Base-by-base conservation (phyloP, 352 stramenopile species). In the Hyaloperonospora arabidopsidis region DNA sequence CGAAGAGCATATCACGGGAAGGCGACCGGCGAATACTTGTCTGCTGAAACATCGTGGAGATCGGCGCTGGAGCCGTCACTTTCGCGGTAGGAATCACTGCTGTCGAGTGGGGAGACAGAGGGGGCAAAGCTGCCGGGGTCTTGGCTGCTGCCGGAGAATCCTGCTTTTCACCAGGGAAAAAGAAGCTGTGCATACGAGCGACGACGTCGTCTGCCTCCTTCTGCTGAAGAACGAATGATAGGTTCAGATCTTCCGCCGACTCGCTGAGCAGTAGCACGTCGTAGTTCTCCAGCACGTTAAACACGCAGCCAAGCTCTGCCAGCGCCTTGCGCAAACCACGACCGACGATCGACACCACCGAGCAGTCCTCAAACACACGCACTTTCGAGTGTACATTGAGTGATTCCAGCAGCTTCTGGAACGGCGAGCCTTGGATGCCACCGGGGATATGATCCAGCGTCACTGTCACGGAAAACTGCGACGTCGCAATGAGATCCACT, bases 221-320 rank as follows among this genome's bases (percentile, higher is more conserved):
- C 49, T 92, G 74, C 64, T 88, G 70, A n/a, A 95, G 61, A 19
- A 95, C 85, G 50, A 95, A 95, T 38, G 81, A 93, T 54, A 95
- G 59, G 60, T 95, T 95, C n/a, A 95, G 58, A 61, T 95, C 85
- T 67, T 95, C 85, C 8, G 85, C 80, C 23, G 84, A 93, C 38
- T 93, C 85, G 45, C 78, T 92, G 7, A 95, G 66, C 51, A 95
- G 66, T 51, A 94, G 57, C 23, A 94, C 79, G 29, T 93, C 82
- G 61, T 87, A 89, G 41, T 85, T 83, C 45, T 89, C 78, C 10
- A 95, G 70, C 43, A 90, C 71, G n/a, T 70, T 72, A 50, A 95
- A 91, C n/a, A 90, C 76, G n/a, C 70, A 82, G 13, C 83, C 84
- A 25, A 95, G 71, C 50, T 89, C 79, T 2, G 79, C 76, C 14